Conservation (phyloP, 306 rosid genomes). For the Glycine soja region DNA sequence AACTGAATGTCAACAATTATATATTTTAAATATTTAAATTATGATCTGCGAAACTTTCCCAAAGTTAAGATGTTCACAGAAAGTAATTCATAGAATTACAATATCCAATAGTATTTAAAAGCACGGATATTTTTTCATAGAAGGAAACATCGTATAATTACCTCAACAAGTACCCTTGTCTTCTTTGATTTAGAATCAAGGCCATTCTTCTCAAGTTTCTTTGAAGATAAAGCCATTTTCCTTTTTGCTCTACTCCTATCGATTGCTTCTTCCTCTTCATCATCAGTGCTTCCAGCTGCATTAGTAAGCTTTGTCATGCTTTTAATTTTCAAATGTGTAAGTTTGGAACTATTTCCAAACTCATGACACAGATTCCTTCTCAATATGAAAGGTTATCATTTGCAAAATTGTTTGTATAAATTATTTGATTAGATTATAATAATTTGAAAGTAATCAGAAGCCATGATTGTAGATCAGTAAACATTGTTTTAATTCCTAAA, state of each 20-base stretch:
- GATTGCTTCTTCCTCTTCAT: constrained; percentile 63
- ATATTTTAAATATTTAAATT: not conserved
- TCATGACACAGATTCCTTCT: not conserved
- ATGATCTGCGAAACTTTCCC: constrained; percentile 2
- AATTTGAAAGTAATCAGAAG: constrained; percentile 21
- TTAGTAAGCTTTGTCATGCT: constrained; percentile 40
- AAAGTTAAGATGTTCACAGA: not conserved
- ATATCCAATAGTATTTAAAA: constrained; percentile 29
- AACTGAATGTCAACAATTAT: constrained; percentile 14
- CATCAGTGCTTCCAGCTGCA: constrained; percentile 68
- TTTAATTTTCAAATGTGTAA: not conserved
- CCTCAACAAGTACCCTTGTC: constrained; percentile 86
- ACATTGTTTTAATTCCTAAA: not conserved
- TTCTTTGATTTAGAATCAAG: constrained; percentile 66
- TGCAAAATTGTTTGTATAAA: constrained; percentile 4
- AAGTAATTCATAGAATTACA: constrained; percentile 18
- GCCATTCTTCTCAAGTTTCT: constrained; percentile 60
- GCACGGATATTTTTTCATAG: constrained; percentile 9
- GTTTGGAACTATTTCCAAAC: constrained; percentile 16
- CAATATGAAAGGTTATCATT: constrained; percentile 1
- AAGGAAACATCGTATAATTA: constrained; percentile 48
- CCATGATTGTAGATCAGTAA: not conserved
- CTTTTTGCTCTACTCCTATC: constrained; percentile 53
- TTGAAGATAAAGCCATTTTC: constrained; percentile 49
- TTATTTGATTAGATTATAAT: not conserved